These are phyloP conservation scores for Cucumis melo DNA, from an alignment of 306 rosid species.

Conservation along the genomic window DNA sequence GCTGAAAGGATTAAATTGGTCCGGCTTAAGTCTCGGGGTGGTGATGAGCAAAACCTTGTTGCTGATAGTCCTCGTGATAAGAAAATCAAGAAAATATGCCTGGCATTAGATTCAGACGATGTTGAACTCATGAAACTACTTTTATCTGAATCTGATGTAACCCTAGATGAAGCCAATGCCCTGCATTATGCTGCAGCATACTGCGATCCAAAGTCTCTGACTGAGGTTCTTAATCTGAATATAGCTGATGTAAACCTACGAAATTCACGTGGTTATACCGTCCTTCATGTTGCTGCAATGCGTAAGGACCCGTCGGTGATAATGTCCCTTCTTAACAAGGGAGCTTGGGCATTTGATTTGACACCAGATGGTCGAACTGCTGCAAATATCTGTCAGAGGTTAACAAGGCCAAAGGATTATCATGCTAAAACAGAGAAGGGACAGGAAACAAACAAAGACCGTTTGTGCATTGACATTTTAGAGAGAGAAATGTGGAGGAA, in stretches of 20 bases:
- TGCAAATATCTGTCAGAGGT: constrained; percentile 31
- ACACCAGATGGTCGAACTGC: constrained; percentile 34
- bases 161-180: constrained; percentile 31
- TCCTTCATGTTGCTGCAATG: constrained; percentile 41
- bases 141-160: constrained; percentile 22
- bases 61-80: constrained; percentile 19
- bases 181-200: constrained; percentile 40
- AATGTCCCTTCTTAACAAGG: constrained; percentile 29
- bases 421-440: constrained; percentile 25
- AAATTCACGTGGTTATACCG: constrained; percentile 29
- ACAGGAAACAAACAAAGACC: constrained; percentile 29
- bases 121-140: constrained; percentile 36
- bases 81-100: constrained; percentile 30
- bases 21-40: constrained; percentile 12
- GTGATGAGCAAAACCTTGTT: neutral
- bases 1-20: constrained; percentile 19
- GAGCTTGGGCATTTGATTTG: constrained; percentile 28
- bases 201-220: constrained; percentile 33
- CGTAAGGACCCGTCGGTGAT: constrained; percentile 33
- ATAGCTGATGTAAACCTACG: constrained; percentile 33
- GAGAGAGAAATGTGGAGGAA: constrained; percentile 36
- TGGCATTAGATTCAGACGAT: constrained; percentile 35
- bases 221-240: constrained; percentile 28
- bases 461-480: constrained; percentile 36
- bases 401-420: constrained; percentile 42